phyloP scores from a whole-genome alignment of 2,329 filamentous ascomycete genomes.

The Hysterium pulicare region DNA sequence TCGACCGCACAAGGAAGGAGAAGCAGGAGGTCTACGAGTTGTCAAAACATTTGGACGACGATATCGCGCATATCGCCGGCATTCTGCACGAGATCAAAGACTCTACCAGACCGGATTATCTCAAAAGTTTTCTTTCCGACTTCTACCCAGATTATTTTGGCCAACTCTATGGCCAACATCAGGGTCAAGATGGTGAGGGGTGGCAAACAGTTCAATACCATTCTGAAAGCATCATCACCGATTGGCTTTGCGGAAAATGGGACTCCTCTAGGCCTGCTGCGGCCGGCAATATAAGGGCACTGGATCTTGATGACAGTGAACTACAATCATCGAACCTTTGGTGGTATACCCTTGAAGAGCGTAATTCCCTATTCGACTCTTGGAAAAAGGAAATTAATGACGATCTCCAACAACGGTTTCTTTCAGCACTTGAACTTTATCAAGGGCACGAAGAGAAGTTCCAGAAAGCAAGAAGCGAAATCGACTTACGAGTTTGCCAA shows the following conservation, averaged over 20 bases:
- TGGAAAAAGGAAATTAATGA: conserved; percentile 9
- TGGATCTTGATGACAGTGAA: not conserved
- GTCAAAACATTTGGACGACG: not conserved
- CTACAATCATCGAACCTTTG: not conserved
- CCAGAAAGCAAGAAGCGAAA: conserved; percentile 23
- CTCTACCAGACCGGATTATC: no score
- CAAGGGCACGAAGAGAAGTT: conserved; percentile 10
- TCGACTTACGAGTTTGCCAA: conserved; percentile 31
- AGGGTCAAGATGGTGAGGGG: conserved; percentile 2
- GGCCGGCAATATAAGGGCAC: not conserved
- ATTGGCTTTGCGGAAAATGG: not conserved
- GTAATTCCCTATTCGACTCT: conserved; percentile 5
- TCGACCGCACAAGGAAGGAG: not conserved
- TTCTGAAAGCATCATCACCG: not conserved
- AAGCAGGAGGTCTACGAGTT: not conserved
- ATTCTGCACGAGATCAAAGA: conserved; percentile 1
- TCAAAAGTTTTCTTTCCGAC: not conserved
- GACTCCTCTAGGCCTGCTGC: not conserved
- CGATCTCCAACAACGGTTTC: conserved; percentile 12
- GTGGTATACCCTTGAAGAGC: conserved; percentile 6
- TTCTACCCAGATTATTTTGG: conserved; percentile 1
- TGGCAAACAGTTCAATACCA: conserved; percentile 1
- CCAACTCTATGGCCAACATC: not conserved
- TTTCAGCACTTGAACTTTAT: conserved; percentile 13
- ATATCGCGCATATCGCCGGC: not conserved